Percentiles rank a stretch among this genome's conserved stretches.
Evolutionary conservation across 169 alveolate genomes (phyloP).

Genomic region (Plasmodium adleri): DNA sequence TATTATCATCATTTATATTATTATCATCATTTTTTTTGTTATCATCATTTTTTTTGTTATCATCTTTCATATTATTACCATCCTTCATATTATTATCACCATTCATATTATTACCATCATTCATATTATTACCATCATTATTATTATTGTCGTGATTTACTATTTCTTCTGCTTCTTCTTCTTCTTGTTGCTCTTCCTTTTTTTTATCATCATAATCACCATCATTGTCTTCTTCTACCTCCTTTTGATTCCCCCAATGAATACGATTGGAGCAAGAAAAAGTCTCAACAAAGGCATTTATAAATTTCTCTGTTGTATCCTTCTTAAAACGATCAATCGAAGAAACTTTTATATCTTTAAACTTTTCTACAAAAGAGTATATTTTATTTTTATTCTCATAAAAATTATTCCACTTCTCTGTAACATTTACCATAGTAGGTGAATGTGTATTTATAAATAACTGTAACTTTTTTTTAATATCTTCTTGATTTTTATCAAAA

Average conservation of each 20-base stretch:
- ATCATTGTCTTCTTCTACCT: neutral
- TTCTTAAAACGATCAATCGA: constrained; percentile 32
- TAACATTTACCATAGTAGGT: constrained; percentile 61
- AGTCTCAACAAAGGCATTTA: constrained; percentile 39
- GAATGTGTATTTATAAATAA: constrained; percentile 68
- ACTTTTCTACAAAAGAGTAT: constrained; percentile 45
- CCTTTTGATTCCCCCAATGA: neutral
- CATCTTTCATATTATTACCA: neutral
- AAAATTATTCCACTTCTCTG: constrained; percentile 55
- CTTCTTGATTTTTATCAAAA: constrained; percentile 41
- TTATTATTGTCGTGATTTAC: neutral
- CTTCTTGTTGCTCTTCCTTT: neutral
- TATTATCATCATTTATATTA: neutral
- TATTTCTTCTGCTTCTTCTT: neutral
- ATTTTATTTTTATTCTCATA: constrained; percentile 50
- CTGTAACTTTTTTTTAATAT: constrained; percentile 47
- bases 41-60: neutral
- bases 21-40: neutral
- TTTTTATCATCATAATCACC: neutral
- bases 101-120: neutral
- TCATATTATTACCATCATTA: neutral
- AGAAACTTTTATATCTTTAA: constrained; percentile 14
- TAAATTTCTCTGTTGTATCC: constrained; percentile 53
- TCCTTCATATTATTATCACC: neutral
- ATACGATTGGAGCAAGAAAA: neutral